phyloP scores from a whole-genome alignment of 75 land plant species.

The Azolla pinnata region DNA sequence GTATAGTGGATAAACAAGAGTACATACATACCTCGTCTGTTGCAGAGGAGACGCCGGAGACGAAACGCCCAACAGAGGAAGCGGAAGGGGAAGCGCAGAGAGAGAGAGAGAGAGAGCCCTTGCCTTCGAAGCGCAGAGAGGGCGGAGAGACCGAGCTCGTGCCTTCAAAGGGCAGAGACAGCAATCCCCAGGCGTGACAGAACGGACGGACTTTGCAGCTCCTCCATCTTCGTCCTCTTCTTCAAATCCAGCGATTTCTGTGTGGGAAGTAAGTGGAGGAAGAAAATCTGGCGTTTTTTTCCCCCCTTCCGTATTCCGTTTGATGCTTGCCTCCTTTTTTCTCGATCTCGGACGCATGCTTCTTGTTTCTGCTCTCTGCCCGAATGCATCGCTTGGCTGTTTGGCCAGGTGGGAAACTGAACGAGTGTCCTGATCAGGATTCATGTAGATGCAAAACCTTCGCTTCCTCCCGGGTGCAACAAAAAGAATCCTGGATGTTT shows the following conservation, averaged over 20 bases:
- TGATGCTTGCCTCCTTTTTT: background rate
- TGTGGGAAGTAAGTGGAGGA: no score
- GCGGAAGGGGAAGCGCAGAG: background rate
- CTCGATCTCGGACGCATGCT: background rate
- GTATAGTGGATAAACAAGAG: no score
- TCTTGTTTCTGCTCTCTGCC: background rate
- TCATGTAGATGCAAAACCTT: no score
- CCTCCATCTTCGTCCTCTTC: background rate
- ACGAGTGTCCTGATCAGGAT: no score
- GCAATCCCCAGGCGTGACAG: background rate
- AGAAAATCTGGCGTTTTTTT: no score
- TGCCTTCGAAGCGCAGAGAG: background rate
- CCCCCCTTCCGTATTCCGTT: no score
- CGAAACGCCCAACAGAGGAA: background rate
- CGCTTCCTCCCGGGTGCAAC: no score
- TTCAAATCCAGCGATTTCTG: background rate
- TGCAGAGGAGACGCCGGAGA: background rate
- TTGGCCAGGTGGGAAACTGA: no score
- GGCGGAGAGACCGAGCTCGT: background rate
- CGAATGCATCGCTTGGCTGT: background rate
- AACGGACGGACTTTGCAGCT: background rate
- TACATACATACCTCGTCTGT: no score
- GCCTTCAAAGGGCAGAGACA: background rate
- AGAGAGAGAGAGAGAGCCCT: background rate
- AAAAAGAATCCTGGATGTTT: no score